Evolutionary conservation across 176 grass and related monocot genomes (phyloP).

Genomic region (Zea mays): Zm-B73-REFERENCE-NAM-5.0 NC_050096.1:59572501-59573000

Average conservation of each 20-base stretch:
- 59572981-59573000: constrained; percentile 29
- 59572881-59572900: constrained; percentile 50
- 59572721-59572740: constrained; percentile 4
- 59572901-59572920: constrained; percentile 34
- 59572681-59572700: not conserved
- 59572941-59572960: constrained; percentile 46
- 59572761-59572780: not conserved
- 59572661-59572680: constrained; percentile 41
- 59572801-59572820: constrained; percentile 35
- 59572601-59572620: constrained; percentile 24
- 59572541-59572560: constrained; percentile 15
- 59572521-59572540: not conserved
- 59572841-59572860: constrained; percentile 47
- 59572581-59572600: constrained; percentile 29
- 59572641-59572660: constrained; percentile 32
- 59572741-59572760: not conserved
- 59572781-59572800: constrained; percentile 42
- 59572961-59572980: constrained; percentile 44
- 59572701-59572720: not conserved
- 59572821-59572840: constrained; percentile 47
- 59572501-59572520: too few species aligned
- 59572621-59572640: constrained; percentile 31
- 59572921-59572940: constrained; percentile 37
- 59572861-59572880: constrained; percentile 35
- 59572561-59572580: constrained; percentile 31